Percentiles rank a stretch among this genome's conserved stretches.
phyloP scores from a whole-genome alignment of 1,284 basidiomycete genomes.

The Irpex rosettiformis region DNA sequence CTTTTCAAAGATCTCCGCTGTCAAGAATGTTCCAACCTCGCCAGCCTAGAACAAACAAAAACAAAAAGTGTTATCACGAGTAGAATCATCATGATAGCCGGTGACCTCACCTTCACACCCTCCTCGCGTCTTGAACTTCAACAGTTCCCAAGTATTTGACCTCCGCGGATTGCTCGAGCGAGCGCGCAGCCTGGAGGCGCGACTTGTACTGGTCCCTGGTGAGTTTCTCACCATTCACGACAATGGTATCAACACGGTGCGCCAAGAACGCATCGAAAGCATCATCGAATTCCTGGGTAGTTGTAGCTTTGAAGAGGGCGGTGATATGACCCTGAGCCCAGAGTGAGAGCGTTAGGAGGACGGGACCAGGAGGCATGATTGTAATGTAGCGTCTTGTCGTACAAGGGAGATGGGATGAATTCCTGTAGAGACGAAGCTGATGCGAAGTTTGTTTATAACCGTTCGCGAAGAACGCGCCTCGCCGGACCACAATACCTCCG shows the following conservation, averaged over 20 bases:
- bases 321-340: constrained; percentile 33
- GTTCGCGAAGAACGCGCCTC: constrained; percentile 1
- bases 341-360: constrained; percentile 32
- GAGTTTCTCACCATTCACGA: constrained; percentile 32
- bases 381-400: not conserved
- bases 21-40: constrained; percentile 24
- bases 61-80: constrained; percentile 1
- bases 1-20: constrained; percentile 21
- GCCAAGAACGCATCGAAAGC: constrained; percentile 35
- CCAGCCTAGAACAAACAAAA: constrained; percentile 19
- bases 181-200: constrained; percentile 20
- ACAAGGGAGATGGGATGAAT: not conserved
- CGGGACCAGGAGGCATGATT: constrained; percentile 21
- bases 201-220: constrained; percentile 26
- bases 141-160: constrained; percentile 23
- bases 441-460: constrained; percentile 6
- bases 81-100: not conserved
- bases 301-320: constrained; percentile 32
- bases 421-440: not conserved
- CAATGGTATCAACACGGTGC: constrained; percentile 23
- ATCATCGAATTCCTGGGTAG: constrained; percentile 25
- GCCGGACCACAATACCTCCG: not conserved
- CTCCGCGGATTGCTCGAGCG: constrained; percentile 18
- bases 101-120: constrained; percentile 16
- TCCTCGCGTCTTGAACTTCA: constrained; percentile 17